These are phyloP conservation scores for Cercospora sp. DNA, from an alignment of 2,329 filamentous ascomycete species.

Conservation along the genomic window DNA sequence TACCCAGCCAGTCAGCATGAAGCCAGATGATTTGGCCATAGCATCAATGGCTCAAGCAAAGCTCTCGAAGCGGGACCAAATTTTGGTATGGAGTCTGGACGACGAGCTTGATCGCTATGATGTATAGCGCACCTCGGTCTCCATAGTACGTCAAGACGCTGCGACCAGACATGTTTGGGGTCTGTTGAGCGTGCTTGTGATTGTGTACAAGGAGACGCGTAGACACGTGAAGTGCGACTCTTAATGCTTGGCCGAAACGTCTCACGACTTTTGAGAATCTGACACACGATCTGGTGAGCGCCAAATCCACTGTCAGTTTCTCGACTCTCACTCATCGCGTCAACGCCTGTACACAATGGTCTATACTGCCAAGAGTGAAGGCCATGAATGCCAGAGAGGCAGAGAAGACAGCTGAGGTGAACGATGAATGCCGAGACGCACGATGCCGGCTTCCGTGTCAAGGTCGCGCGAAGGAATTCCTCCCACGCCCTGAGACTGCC, in stretches of 20 bases:
- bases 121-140: not conserved
- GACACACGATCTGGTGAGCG: not conserved
- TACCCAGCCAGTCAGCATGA: not conserved
- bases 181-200: not conserved
- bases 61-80: not conserved
- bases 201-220: not conserved
- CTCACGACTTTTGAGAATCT: not conserved
- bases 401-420: not conserved
- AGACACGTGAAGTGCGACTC: not conserved
- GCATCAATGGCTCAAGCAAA: not conserved
- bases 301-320: not conserved
- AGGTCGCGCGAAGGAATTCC: constrained; percentile 5
- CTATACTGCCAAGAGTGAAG: not conserved
- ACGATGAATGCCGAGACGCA: not conserved
- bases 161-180: not conserved
- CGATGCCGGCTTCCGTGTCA: not conserved
- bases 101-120: not conserved
- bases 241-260: not conserved
- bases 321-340: not conserved
- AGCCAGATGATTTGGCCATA: not conserved
- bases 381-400: not conserved
- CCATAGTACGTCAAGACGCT: not conserved
- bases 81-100: not conserved
- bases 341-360: not conserved
- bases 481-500: constrained; percentile 11